Base-by-base conservation (phyloP, 345 rosid species). In the Psidium friedrichsthalianum region DNA sequence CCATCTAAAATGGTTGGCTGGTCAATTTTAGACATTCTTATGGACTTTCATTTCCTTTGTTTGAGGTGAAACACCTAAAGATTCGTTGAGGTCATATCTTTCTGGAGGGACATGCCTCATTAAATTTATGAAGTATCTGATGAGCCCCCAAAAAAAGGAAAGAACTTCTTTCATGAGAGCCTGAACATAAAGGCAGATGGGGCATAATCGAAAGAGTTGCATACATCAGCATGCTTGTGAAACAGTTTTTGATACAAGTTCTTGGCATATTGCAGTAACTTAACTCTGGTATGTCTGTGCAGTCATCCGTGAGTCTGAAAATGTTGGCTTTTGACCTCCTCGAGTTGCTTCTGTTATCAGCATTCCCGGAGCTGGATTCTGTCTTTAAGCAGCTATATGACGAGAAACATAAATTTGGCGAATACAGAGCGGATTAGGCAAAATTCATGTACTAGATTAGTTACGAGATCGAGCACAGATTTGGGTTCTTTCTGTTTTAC, bases 301-400 rank as follows among this genome's bases (percentile, higher is more conserved):
- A 97, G 99, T 96, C 99, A 18, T 86, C 94, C 47, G 96, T 94
- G 84, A 94, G 96, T 85, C 86, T 96, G 87, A 96, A 96, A 92
- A 95, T 92, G 80, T 88, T 96, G 76, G 93, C 94, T 27, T 97
- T 87, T 84, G 98, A 94, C 86, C 93, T 98, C 84, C 87, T 96
- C 27, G 98, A 98, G 93, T 89, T 94, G 85, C 83, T 94, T 89
- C 92, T 95, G 83, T 76, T 88, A 87, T 92, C 99, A 0, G 93
- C 99, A 59, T 94, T 96, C 74, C 98, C 99, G 0, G 99, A 97
- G 87, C 85, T 96, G 92, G 94, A 95, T 55, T 78, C 86, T 27
- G 84, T 89, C 55, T 91, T 97, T 87, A 93, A 92, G 91, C 92
- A 94, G 90, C 52, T 97, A 91, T 93, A 85, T 11, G 93, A 93